phyloP scores from a whole-genome alignment of 2,329 filamentous ascomycete genomes.

The Biscogniauxia mediterranea region DNA sequence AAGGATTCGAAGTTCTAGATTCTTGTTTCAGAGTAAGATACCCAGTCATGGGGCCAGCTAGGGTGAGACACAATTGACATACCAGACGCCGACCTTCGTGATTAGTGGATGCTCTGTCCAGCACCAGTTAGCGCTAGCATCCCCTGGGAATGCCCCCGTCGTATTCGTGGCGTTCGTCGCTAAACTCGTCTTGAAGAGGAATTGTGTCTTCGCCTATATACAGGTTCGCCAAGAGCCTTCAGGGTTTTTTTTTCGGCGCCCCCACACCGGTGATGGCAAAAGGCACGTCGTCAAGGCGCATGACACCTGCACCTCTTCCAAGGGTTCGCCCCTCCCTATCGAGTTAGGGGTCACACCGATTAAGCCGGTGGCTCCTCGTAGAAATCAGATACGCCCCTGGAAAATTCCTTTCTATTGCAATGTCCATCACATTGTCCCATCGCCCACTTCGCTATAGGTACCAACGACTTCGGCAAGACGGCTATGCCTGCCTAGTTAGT shows the following conservation, averaged over 20 bases:
- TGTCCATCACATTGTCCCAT: not conserved
- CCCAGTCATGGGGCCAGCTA: not conserved
- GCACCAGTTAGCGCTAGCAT: not conserved
- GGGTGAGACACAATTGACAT: not conserved
- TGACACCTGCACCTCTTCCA: not conserved
- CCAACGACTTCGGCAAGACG: not conserved
- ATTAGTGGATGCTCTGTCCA: not conserved
- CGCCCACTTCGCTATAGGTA: not conserved
- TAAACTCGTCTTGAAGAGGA: not conserved
- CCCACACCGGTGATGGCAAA: not conserved
- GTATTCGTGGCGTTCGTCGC: not conserved
- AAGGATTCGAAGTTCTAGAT: too few species aligned
- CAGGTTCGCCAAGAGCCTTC: not conserved
- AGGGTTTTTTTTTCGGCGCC: not conserved
- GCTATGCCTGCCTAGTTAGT: not conserved
- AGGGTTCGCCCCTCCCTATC: not conserved
- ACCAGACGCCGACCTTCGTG: not conserved
- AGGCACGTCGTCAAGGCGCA: not conserved
- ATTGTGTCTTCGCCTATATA: not conserved
- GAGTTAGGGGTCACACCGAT: not conserved
- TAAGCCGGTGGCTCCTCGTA: not conserved
- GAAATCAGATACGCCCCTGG: not conserved
- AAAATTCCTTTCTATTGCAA: not conserved
- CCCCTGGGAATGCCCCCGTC: not conserved
- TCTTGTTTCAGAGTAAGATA: not conserved